Base-by-base conservation (phyloP, 2,329 filamentous ascomycete genomes). In the Fusarium sp. region DNA sequence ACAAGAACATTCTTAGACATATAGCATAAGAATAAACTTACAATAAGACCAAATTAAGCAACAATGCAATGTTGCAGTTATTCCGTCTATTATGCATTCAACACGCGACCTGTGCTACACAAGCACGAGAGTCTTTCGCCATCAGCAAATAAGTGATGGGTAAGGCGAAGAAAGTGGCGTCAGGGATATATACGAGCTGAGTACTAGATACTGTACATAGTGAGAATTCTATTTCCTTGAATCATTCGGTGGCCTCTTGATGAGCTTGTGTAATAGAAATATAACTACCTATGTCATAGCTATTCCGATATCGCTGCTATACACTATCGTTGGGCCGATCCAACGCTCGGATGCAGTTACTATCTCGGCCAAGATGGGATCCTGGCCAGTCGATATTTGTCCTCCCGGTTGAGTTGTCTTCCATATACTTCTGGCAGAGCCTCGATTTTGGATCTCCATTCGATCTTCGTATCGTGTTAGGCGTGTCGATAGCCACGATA, bases 111-210 rank as follows among this genome's bases (percentile, higher is more conserved):
- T 20, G 9, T 41, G 18, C 49, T 38, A 27, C 30, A 25, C 22
- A 20, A 41, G 18, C n/a, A 27, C 34, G 20, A 40, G 4, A 27
- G 10, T 25, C 18, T 52, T 29, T 27, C 41, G n/a, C 24, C 34
- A 53, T 43, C 25, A 27, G 20, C 34, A n/a, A 27, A 53, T 43
- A 10, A 20, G 13, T 41, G 22, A 44, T 25, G 30, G n/a, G 8
- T 30, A 20, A 44, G 22, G 22, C 40, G 60, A 62, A n/a, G 29
- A 22, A 44, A 67, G 34, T 51, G 25, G 62, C 43, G 46, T 52
- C 64, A 67, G 49, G 64, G 64, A 47, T 62, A 40, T 24, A 43
- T 47, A 67, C 64, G 49, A 44, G 56, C 27, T 64, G 34, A 22
- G 22, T 41, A 38, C 34, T n/a, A n/a, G 34, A 38, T 38, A n/a